These are phyloP conservation scores for Solanum ossicruentum DNA, from an alignment of 257 asterid genomes.

Conservation along the genomic window DNA sequence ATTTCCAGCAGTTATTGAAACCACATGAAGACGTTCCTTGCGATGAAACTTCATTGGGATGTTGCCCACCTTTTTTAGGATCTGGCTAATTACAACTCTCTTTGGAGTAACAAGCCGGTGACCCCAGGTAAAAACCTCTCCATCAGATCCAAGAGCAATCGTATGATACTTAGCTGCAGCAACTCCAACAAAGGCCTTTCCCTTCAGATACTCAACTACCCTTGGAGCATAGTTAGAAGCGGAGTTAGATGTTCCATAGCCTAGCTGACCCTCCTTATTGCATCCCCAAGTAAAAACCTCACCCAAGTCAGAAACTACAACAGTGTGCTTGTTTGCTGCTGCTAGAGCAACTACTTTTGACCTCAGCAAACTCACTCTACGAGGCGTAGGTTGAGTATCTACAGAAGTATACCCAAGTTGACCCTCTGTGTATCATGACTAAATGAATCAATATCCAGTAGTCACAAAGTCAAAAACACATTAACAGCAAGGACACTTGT, in stretches of 20 bases:
- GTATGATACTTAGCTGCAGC: slow-evolving; percentile 95
- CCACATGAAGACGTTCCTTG: slow-evolving; percentile 65
- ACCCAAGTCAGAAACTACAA: slow-evolving; percentile 80
- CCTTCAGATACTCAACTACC: slow-evolving; percentile 87
- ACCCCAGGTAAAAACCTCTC: slow-evolving; percentile 99
- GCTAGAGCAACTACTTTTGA: slow-evolving; percentile 76
- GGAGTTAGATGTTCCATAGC: slow-evolving; percentile 95
- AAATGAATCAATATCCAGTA: not conserved
- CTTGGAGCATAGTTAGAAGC: slow-evolving; percentile 93
- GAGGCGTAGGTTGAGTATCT: slow-evolving; percentile 95
- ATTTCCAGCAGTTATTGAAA: slow-evolving; percentile 81
- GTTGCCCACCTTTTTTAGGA: slow-evolving; percentile 50
- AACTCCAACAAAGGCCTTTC: slow-evolving; percentile 59
- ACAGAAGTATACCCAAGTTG: slow-evolving; percentile 99
- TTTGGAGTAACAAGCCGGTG: slow-evolving; percentile 90
- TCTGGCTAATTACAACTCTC: slow-evolving; percentile 67
- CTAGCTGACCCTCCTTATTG: slow-evolving; percentile 99
- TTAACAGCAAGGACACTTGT: not conserved
- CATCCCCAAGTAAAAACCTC: slow-evolving; percentile 98
- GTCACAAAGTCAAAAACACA: not conserved
- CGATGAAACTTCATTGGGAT: slow-evolving; percentile 68
- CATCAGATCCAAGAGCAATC: slow-evolving; percentile 81
- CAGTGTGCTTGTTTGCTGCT: slow-evolving; percentile 97
- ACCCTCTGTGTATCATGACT: slow-evolving; percentile 61
- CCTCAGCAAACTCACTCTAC: slow-evolving; percentile 78